Evolutionary conservation across 768 basidiomycete genomes (phyloP).

Genomic region (Hemileccinum rubropunctum): DNA sequence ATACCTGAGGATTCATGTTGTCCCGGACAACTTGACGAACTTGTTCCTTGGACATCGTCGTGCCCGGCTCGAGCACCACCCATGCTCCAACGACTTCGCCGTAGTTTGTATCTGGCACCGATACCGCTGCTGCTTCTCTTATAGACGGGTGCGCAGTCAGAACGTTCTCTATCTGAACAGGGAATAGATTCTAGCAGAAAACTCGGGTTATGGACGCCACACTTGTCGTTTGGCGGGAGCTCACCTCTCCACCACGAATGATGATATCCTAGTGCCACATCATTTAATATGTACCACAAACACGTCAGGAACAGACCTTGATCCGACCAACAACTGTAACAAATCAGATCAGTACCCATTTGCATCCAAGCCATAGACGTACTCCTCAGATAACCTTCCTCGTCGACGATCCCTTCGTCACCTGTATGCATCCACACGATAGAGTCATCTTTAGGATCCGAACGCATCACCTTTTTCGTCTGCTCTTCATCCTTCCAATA

Average conservation of each 20-base stretch:
- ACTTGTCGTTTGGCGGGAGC: not conserved
- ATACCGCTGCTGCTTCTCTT: slow-evolving; percentile 68
- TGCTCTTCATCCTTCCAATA: slow-evolving; percentile 78
- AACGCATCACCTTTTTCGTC: slow-evolving; percentile 56
- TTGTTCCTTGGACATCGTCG: slow-evolving; percentile 44
- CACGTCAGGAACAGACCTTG: slow-evolving; percentile 46
- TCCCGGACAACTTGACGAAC: slow-evolving; percentile 52
- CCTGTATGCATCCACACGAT: slow-evolving; percentile 82
- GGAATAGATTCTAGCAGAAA: slow-evolving; percentile 66
- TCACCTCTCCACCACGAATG: slow-evolving; percentile 81
- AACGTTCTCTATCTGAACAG: slow-evolving; percentile 81
- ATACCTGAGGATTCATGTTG: slow-evolving; percentile 78
- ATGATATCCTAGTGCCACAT: slow-evolving; percentile 61
- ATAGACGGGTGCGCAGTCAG: slow-evolving; percentile 54
- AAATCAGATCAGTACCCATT: not conserved
- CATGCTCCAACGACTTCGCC: slow-evolving; percentile 84
- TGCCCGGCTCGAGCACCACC: slow-evolving; percentile 51
- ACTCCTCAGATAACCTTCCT: slow-evolving; percentile 77
- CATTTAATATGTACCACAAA: not conserved
- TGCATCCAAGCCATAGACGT: slow-evolving; percentile 22
- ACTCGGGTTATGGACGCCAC: not conserved
- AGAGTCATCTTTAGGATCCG: slow-evolving; percentile 47
- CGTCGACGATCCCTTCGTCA: slow-evolving; percentile 78
- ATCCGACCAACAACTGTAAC: slow-evolving; percentile 69
- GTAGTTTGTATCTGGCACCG: slow-evolving; percentile 65